Evolutionary conservation across 2,329 filamentous ascomycete genomes (phyloP).

Genomic region (Corynespora cassiicola): DNA sequence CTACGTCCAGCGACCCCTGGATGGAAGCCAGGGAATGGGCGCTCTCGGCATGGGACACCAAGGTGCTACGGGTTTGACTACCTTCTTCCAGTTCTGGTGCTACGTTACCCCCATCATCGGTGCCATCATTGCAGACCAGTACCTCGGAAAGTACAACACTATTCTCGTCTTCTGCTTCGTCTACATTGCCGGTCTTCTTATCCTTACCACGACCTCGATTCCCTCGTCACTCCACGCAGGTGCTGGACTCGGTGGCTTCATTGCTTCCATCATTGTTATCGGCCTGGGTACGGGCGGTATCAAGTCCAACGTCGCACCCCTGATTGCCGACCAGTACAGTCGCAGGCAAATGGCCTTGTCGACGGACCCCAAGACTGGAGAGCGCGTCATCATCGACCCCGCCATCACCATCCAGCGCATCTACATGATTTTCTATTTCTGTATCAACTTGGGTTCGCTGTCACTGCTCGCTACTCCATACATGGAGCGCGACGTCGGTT

Average conservation of each 20-base stretch:
- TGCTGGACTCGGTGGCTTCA: conserved; percentile 68
- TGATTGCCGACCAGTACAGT: conserved; percentile 58
- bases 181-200: conserved; percentile 70
- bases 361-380: conserved; percentile 50
- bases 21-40: conserved; percentile 46
- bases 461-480: conserved; percentile 73
- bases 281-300: conserved; percentile 80
- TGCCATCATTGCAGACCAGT: conserved; percentile 69
- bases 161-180: conserved; percentile 71
- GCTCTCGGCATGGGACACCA: conserved; percentile 52
- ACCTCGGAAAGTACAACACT: conserved; percentile 74
- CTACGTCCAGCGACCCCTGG: conserved; percentile 52
- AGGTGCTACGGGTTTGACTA: conserved; percentile 53
- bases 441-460: conserved; percentile 75
- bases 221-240: conserved; percentile 68
- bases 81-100: conserved; percentile 54
- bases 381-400: conserved; percentile 55
- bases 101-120: conserved; percentile 52
- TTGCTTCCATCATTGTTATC: conserved; percentile 68
- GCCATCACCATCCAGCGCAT: conserved; percentile 56
- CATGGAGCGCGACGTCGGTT: conserved; percentile 73
- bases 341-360: conserved; percentile 50
- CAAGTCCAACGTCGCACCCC: conserved; percentile 74
- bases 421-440: conserved; percentile 72
- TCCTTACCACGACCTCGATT: conserved; percentile 71